Conservation (phyloP, 2,329 filamentous ascomycete genomes). For the Epichloe bromicola region DNA sequence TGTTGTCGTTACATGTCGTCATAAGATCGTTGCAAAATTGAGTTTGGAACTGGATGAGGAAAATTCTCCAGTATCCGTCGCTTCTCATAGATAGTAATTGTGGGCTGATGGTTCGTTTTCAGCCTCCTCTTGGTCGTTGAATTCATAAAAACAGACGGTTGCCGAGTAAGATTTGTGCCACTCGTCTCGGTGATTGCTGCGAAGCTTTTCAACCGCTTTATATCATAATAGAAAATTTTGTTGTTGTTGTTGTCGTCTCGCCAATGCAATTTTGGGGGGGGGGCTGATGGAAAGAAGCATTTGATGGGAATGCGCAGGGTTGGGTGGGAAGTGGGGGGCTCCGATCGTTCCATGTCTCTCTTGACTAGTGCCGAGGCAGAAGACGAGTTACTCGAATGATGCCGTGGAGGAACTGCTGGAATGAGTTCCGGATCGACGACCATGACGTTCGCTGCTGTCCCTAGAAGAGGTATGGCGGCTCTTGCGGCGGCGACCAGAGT, state of each 20-base stretch:
- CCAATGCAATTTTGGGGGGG: not conserved
- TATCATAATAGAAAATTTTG: constrained; percentile 2
- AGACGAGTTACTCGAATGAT: constrained; percentile 38
- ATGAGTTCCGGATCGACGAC: constrained; percentile 42
- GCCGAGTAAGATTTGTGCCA: constrained; percentile 12
- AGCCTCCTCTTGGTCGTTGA: constrained; percentile 3
- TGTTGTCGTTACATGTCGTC: constrained; percentile 13
- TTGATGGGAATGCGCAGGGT: not conserved
- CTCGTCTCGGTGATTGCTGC: constrained; percentile 21
- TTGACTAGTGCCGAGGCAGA: not conserved
- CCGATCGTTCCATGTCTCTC: constrained; percentile 2
- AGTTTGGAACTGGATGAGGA: constrained; percentile 3
- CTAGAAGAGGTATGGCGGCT: constrained; percentile 38
- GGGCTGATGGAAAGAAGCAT: not conserved
- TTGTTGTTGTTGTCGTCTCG: not conserved
- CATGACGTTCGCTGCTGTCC: constrained; percentile 30
- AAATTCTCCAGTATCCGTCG: not conserved
- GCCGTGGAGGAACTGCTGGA: constrained; percentile 51
- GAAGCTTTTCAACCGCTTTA: constrained; percentile 27
- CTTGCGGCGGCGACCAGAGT: constrained; percentile 36
- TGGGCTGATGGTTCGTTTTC: not conserved
- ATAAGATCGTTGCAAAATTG: constrained; percentile 14
- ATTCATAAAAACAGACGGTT: constrained; percentile 6
- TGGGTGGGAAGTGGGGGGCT: not conserved
- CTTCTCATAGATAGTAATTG: not conserved